Evolutionary conservation across 2,329 filamentous ascomycete species (phyloP).

Genomic region (Cercospora zeae-maydis): DNA sequence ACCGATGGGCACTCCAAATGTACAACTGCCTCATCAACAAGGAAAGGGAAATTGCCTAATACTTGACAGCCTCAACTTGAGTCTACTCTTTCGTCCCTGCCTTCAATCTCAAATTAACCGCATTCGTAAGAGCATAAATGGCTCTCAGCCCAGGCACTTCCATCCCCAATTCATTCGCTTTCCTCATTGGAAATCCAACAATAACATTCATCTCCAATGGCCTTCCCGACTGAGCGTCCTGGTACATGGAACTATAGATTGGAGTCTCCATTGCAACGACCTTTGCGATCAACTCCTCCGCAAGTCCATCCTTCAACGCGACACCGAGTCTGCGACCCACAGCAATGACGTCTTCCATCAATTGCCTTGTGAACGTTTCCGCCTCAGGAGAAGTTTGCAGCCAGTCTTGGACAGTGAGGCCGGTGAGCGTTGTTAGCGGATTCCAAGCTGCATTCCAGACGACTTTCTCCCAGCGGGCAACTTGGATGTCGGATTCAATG

Average conservation of each 20-base stretch:
- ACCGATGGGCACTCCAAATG: not conserved
- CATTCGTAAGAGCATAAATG: conserved; percentile 36
- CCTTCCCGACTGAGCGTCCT: conserved; percentile 41
- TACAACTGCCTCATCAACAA: not conserved
- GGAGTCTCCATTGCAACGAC: conserved; percentile 39
- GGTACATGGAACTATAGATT: conserved; percentile 47
- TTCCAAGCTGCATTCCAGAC: conserved; percentile 62
- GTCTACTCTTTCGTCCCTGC: not conserved
- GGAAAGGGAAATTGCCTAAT: too few relatives aligned
- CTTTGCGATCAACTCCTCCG: conserved; percentile 40
- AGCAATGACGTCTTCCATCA: conserved; percentile 46
- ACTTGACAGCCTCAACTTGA: not conserved
- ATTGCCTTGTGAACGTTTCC: conserved; percentile 37
- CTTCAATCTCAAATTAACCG: conserved; percentile 28
- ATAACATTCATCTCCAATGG: conserved; percentile 50
- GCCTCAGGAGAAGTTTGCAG: conserved; percentile 42
- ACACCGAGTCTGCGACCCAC: conserved; percentile 42
- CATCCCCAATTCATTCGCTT: conserved; percentile 41
- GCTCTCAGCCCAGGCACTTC: conserved; percentile 42
- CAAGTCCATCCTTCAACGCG: conserved; percentile 36
- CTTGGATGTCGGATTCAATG: conserved; percentile 54
- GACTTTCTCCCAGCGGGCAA: conserved; percentile 59
- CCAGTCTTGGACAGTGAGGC: conserved; percentile 44
- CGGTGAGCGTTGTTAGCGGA: conserved; percentile 48
- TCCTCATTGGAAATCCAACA: conserved; percentile 42